Evolutionary conservation across 2,329 filamentous ascomycete species (phyloP).

Genomic region (Trichophaea hybrida): DNA sequence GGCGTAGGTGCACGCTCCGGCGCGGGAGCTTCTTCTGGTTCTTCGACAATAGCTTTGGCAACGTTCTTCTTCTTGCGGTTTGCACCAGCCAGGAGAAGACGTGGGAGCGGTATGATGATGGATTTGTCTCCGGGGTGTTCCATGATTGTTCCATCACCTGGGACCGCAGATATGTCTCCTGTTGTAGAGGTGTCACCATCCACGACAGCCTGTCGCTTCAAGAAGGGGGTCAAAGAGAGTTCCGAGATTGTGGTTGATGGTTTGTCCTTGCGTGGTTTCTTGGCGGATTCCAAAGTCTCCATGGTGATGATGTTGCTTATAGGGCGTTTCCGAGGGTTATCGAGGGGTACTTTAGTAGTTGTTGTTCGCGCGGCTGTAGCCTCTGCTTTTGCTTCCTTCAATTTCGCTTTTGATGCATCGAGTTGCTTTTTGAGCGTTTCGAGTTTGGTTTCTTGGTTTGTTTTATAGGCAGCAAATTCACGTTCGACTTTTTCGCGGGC

Average conservation of each 20-base stretch:
- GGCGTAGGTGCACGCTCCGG: not conserved
- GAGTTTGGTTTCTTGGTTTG: not conserved
- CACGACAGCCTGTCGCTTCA: conserved; percentile 9
- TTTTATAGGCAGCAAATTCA: not conserved
- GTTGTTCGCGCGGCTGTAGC: not conserved
- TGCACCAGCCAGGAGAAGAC: conserved; percentile 17
- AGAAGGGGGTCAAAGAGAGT: conserved; percentile 21
- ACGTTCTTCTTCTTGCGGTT: conserved; percentile 14
- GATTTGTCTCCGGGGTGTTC: conserved; percentile 6
- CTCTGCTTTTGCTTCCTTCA: not conserved
- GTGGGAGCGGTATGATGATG: conserved; percentile 11
- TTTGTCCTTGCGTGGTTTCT: conserved; percentile 27
- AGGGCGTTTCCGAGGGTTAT: conserved; percentile 4
- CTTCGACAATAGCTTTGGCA: not conserved
- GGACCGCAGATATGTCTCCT: not conserved
- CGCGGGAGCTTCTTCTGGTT: conserved; percentile 14
- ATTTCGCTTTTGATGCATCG: not conserved
- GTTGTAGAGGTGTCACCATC: not conserved
- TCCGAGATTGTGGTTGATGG: conserved; percentile 20
- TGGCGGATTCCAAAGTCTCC: conserved; percentile 8
- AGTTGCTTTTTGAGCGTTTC: not conserved
- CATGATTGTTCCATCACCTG: not conserved
- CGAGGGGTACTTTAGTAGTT: not conserved
- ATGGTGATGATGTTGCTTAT: not conserved
- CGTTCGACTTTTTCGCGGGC: not conserved